These are phyloP conservation scores for Exophiala spinifera DNA, from an alignment of 2,329 filamentous ascomycete species.

Conservation along the genomic window DNA sequence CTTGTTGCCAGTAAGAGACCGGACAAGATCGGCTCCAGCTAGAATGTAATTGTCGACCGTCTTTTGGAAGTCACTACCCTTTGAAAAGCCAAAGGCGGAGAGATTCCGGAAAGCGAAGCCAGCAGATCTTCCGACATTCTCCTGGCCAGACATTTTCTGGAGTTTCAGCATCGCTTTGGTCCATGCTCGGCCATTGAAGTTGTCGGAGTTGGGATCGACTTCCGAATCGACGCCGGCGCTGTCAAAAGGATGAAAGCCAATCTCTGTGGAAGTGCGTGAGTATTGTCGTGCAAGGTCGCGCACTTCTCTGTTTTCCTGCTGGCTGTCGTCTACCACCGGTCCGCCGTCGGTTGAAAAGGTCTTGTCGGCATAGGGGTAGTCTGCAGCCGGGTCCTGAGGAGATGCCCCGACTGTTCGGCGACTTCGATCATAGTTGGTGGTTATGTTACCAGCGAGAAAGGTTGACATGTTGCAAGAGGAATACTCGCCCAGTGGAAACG, in stretches of 20 bases:
- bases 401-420: conserved; percentile 15
- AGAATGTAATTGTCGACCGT: conserved; percentile 42
- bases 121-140: conserved; percentile 32
- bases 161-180: conserved; percentile 39
- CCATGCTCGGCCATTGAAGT: conserved; percentile 46
- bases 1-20: conserved; percentile 25
- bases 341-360: conserved; percentile 10
- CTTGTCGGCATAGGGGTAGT: conserved; percentile 11
- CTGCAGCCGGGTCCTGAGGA: conserved; percentile 3
- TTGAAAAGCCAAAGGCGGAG: conserved; percentile 44
- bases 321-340: conserved; percentile 4
- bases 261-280: conserved; percentile 12
- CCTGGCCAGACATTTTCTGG: conserved; percentile 17
- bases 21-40: conserved; percentile 20
- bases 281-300: conserved; percentile 15
- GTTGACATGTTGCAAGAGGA: conserved; percentile 11
- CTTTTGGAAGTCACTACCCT: conserved; percentile 45
- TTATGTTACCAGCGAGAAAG: conserved; percentile 14
- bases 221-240: conserved; percentile 34
- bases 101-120: conserved; percentile 46
- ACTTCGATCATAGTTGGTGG: conserved; percentile 17
- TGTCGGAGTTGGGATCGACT: conserved; percentile 41
- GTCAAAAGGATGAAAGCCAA: conserved; percentile 20
- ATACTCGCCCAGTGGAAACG: neutral
- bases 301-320: conserved; percentile 11